Evolutionary conservation across 2,329 filamentous ascomycete species (phyloP), one percentile per base, ranked within the genome.

Genomic region (Cryphonectria carpinicola): DNA sequence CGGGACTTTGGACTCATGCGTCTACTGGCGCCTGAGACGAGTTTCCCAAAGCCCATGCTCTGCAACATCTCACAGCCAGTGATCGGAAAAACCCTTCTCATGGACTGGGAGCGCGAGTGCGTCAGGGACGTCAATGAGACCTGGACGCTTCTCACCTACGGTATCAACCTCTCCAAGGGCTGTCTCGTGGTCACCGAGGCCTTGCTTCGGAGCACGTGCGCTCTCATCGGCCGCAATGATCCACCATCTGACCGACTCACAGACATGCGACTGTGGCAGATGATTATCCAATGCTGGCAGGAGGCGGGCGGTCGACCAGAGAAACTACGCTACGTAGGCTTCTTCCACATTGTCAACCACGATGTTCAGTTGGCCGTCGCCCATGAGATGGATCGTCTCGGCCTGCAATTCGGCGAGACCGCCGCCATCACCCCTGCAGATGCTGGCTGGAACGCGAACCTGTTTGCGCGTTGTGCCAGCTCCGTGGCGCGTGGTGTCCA

Each of bases 191-290:
- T 61, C 17, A 32, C 32, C 32, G 10, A 61, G 32, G 58, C 58
- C 58, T 13, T n/a, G 19, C 35, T 39, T 5, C 19, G 10, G 46
- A 49, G n/a, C 46, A 11, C 22, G 19, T 11, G n/a, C 46, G 46
- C 22, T 8, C 7, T n/a, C 19, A 19, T n/a, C 22, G 19, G 46
- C 46, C 7, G 22, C 19, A 2, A n/a, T 19, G 22, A n/a, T 10
- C 1, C 19, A 49, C 46, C 22, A 10, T 22, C 46, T n/a, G 46
- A n/a, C 7, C 46, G 58, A 22, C 35, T 61, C 8, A 37, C 58
- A 3, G 61, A 63, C 22, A 63, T 39, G 61, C 61, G 61, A 10
- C 39, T 63, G n/a, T 63, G 61, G 61, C 61, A 63, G 37, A 63
- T 63, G 61, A 63, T 63, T 6, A 37, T 63, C 22, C 22, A 41